Evolutionary conservation across 257 asterid genomes (phyloP).

Genomic region (Nicotiana tomentosiformis): DNA sequence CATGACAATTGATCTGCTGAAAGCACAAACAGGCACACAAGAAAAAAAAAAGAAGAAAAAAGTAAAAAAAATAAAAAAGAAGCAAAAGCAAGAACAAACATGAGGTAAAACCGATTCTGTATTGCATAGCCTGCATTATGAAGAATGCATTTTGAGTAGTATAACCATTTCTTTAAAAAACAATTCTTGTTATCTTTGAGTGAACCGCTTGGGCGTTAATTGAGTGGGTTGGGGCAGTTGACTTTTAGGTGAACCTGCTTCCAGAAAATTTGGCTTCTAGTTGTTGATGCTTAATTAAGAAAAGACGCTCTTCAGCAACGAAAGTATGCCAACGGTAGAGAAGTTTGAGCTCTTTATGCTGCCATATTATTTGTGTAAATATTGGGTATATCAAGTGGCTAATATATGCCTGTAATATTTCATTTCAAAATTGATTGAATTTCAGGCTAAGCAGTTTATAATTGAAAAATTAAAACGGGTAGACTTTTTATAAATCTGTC

Average conservation of each 20-base stretch:
- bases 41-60: background rate
- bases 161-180: background rate
- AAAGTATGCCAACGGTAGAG: background rate
- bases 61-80: background rate
- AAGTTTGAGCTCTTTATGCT: background rate
- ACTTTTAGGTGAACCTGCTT: background rate
- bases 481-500: background rate
- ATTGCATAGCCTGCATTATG: background rate
- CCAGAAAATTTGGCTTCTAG: background rate
- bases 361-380: background rate
- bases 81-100: background rate
- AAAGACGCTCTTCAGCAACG: background rate
- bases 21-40: constrained; percentile 5
- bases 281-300: background rate
- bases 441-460: background rate
- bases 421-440: no score
- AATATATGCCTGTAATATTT: background rate
- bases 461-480: background rate
- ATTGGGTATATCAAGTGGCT: background rate
- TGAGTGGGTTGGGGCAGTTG: background rate
- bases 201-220: background rate
- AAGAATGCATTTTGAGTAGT: background rate
- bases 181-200: background rate
- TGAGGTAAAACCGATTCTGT: background rate
- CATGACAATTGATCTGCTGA: constrained; percentile 2